Conservation (phyloP, 139 green algal genomes). For the Medakamo hakoo region DNA sequence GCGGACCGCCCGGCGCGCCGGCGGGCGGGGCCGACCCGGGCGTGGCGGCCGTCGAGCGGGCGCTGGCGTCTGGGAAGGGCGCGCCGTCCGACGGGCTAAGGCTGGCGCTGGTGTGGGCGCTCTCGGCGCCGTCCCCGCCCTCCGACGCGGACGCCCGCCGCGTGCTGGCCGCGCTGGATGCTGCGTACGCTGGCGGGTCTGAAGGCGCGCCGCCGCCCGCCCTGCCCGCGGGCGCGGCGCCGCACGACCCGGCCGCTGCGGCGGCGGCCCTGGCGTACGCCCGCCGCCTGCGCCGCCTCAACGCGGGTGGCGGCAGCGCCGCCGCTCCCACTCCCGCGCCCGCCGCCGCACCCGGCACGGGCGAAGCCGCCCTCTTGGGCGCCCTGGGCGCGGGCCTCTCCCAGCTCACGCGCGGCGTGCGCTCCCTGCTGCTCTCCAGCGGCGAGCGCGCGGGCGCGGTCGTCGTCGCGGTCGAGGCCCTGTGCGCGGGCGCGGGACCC, state of each 20-base stretch:
- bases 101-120: slow-evolving; percentile 71
- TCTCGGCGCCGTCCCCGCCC: slow-evolving; percentile 37
- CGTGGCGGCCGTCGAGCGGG: not conserved
- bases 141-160: slow-evolving; percentile 13
- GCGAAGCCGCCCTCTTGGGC: not conserved
- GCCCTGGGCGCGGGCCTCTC: not conserved
- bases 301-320: slow-evolving; percentile 15
- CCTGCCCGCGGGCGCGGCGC: too few species aligned
- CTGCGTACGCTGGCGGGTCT: slow-evolving; percentile 7
- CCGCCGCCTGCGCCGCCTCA: slow-evolving; percentile 67
- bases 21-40: not conserved
- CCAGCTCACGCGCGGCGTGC: not conserved
- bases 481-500: slow-evolving; percentile 35
- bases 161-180: slow-evolving; percentile 9
- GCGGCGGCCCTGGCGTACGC: slow-evolving; percentile 71
- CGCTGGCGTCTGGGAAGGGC: slow-evolving; percentile 21
- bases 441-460: not conserved
- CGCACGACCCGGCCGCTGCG: too few species aligned
- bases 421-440: not conserved
- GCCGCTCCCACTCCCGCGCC: too few species aligned
- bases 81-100: slow-evolving; percentile 74
- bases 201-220: too few species aligned
- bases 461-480: slow-evolving; percentile 2
- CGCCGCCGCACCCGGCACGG: too few species aligned
- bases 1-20: not conserved